Percentiles rank a stretch among this genome's conserved stretches.
phyloP scores from a whole-genome alignment of 2,329 filamentous ascomycete genomes.

The Bretziella fagacearum region DNA sequence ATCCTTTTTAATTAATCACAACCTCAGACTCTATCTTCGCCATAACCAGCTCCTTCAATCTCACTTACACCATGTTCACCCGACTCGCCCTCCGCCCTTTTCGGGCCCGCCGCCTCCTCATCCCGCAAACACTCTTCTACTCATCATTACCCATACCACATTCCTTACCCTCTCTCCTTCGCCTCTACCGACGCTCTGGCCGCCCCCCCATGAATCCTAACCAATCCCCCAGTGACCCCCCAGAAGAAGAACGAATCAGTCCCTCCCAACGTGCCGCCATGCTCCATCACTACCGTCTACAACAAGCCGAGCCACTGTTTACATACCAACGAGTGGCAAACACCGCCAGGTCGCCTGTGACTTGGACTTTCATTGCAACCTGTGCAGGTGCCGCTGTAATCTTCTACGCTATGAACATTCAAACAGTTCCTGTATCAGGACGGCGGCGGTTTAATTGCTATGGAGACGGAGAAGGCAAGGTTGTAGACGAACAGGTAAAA shows the following conservation, averaged over 20 bases:
- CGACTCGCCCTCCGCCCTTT: no score
- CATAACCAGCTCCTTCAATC: no score
- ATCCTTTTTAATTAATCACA: no score
- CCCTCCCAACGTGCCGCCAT: conserved; percentile 7
- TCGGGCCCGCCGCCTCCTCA: no score
- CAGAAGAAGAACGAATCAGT: conserved; percentile 7
- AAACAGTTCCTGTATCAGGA: conserved; percentile 56
- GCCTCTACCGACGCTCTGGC: conserved; percentile 2
- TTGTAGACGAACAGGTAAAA: conserved; percentile 40
- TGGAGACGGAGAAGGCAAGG: conserved; percentile 25
- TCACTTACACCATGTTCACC: no score
- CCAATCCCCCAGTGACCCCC: conserved; percentile 8
- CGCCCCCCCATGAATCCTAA: conserved; percentile 13
- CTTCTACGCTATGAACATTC: conserved; percentile 53
- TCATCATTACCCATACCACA: not conserved
- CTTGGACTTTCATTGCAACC: conserved; percentile 25
- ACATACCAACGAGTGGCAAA: conserved; percentile 21
- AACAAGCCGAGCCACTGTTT: conserved; percentile 23
- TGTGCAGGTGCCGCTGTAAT: conserved; percentile 28
- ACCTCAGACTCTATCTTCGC: no score
- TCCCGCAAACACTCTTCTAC: no score
- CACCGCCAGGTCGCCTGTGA: conserved; percentile 22
- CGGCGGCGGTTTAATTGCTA: conserved; percentile 59
- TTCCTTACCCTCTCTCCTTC: not conserved
- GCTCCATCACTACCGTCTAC: conserved; percentile 16